Conservation (phyloP, 371 early-diverging fungal genomes). For the Batrachochytrium dendrobatidis region DNA sequence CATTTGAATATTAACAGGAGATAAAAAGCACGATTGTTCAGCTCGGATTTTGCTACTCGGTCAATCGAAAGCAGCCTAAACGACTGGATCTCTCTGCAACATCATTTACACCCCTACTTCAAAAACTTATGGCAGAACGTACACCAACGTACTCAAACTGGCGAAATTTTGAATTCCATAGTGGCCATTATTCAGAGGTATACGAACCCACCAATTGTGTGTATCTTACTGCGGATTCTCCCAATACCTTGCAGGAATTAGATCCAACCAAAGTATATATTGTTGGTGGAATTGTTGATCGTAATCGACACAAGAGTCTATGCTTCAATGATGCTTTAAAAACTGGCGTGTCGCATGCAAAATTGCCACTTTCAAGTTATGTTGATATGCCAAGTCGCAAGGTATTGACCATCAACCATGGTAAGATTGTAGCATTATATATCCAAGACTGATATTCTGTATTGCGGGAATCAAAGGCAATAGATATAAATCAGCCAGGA, state of each 20-base stretch:
- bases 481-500: too few species aligned
- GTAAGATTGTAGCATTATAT: slow-evolving; percentile 13
- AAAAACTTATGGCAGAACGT: slow-evolving; percentile 7
- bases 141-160: slow-evolving; percentile 19
- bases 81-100: slow-evolving; percentile 15
- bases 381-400: slow-evolving; percentile 70
- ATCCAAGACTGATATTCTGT: neutral
- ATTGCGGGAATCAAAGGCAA: neutral
- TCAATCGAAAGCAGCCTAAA: slow-evolving; percentile 11
- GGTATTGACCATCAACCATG: slow-evolving; percentile 90
- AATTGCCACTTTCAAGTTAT: slow-evolving; percentile 80
- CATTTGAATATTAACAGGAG: slow-evolving; percentile 7
- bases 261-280: slow-evolving; percentile 72
- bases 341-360: slow-evolving; percentile 68
- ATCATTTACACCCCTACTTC: slow-evolving; percentile 10
- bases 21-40: slow-evolving; percentile 19
- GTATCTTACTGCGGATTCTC: slow-evolving; percentile 87
- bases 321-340: slow-evolving; percentile 71
- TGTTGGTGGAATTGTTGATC: slow-evolving; percentile 93
- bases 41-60: slow-evolving; percentile 20
- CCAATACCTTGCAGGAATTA: slow-evolving; percentile 55
- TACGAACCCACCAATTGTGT: slow-evolving; percentile 24
- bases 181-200: neutral
- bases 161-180: slow-evolving; percentile 10
- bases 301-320: slow-evolving; percentile 76